phyloP scores from a whole-genome alignment of 2,329 filamentous ascomycete genomes.

The Trichoderma harzianum region DNA sequence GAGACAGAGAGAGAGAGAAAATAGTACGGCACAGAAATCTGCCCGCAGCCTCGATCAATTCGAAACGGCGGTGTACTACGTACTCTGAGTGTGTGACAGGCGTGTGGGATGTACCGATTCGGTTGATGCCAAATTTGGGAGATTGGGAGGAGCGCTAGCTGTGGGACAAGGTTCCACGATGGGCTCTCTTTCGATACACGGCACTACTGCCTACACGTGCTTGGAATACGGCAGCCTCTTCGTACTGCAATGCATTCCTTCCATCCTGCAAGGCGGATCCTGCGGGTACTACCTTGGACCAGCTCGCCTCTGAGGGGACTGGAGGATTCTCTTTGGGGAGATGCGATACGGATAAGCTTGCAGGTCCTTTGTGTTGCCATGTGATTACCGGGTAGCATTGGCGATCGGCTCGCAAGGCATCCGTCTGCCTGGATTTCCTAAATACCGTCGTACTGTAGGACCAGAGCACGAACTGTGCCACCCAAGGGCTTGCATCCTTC shows the following conservation, averaged over 20 bases:
- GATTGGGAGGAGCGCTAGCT: constrained; percentile 8
- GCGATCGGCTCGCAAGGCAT: background rate
- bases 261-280: constrained; percentile 9
- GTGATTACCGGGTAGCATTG: background rate
- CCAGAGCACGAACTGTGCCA: background rate
- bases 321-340: background rate
- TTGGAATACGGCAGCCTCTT: background rate
- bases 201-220: constrained; percentile 1
- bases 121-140: constrained; percentile 11
- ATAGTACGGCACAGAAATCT: constrained; percentile 13
- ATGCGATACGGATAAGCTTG: background rate
- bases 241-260: background rate
- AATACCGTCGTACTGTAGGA: background rate
- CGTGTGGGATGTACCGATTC: constrained; percentile 7
- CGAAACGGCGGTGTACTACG: constrained; percentile 14
- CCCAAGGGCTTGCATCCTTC: background rate
- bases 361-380: background rate
- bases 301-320: background rate
- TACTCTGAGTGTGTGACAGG: background rate
- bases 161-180: background rate
- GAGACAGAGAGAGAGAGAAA: background rate
- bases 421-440: background rate
- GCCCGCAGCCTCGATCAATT: constrained; percentile 15
- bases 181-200: background rate
- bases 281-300: background rate